Conservation (phyloP, 169 alveolate genomes). For the Toxoplasma gondii region DNA sequence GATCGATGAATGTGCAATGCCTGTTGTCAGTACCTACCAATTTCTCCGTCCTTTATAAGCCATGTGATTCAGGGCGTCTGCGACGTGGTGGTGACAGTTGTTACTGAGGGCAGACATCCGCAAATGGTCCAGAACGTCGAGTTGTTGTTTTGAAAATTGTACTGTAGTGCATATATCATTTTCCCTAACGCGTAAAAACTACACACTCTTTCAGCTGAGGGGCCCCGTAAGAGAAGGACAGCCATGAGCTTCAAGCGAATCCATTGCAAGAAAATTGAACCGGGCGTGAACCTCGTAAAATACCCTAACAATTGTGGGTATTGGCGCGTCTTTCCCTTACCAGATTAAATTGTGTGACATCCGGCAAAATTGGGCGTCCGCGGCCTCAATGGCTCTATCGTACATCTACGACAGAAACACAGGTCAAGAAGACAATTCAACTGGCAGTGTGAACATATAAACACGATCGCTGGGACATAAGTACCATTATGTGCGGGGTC, state of each 20-base stretch:
- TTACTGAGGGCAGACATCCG: constrained; percentile 5
- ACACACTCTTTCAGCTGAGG: too few species aligned
- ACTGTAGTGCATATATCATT: too few species aligned
- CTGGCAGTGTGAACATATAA: background rate
- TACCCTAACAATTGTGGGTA: background rate
- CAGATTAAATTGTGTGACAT: constrained; percentile 12
- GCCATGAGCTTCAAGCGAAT: too few species aligned
- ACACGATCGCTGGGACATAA: too few species aligned
- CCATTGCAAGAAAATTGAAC: too few species aligned
- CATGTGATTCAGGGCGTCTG: constrained; percentile 31
- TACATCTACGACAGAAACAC: background rate
- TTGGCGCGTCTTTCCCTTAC: background rate
- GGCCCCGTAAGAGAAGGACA: too few species aligned
- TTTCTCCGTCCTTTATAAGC: background rate
- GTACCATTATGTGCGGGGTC: too few species aligned
- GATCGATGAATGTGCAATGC: background rate
- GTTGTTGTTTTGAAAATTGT: too few species aligned
- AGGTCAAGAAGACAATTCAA: background rate
- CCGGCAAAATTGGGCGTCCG: constrained; percentile 17
- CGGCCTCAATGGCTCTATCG: constrained; percentile 7
- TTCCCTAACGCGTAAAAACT: too few species aligned
- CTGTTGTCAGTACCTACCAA: background rate
- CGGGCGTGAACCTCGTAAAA: too few species aligned
- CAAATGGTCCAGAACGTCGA: too few species aligned
- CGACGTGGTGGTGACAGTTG: constrained; percentile 37